Evolutionary conservation across 2,329 filamentous ascomycete genomes (phyloP).

Genomic region (Helminthosporium solani): DNA sequence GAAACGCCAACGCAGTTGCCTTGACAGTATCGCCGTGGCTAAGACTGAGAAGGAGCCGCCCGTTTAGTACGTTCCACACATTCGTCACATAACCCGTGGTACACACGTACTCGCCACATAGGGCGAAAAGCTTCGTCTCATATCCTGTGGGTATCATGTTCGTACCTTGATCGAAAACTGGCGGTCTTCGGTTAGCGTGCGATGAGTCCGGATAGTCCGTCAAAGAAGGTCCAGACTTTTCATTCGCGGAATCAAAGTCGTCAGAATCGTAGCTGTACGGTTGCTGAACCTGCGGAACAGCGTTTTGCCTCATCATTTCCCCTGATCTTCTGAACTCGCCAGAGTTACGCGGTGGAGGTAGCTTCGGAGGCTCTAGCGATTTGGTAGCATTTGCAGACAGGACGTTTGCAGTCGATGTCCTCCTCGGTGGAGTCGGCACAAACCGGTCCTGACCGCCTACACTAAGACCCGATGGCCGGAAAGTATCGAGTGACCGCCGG

Average conservation of each 20-base stretch:
- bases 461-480: slow-evolving; percentile 22
- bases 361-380: slow-evolving; percentile 33
- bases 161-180: slow-evolving; percentile 69
- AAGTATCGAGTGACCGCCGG: slow-evolving; percentile 39
- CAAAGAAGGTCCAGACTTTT: slow-evolving; percentile 54
- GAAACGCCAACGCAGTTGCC: slow-evolving; percentile 79
- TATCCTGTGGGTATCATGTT: slow-evolving; percentile 80
- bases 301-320: slow-evolving; percentile 25
- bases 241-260: slow-evolving; percentile 47
- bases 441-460: slow-evolving; percentile 26
- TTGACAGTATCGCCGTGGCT: slow-evolving; percentile 83
- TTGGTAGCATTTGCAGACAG: slow-evolving; percentile 16
- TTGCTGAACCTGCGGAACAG: slow-evolving; percentile 13
- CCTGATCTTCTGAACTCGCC: slow-evolving; percentile 36
- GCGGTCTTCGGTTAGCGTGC: slow-evolving; percentile 79
- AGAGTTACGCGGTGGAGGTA: slow-evolving; percentile 38
- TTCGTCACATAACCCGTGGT: slow-evolving; percentile 84
- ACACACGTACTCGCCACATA: slow-evolving; percentile 84
- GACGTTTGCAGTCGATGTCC: slow-evolving; percentile 25
- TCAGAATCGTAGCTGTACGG: slow-evolving; percentile 51
- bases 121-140: slow-evolving; percentile 81
- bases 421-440: slow-evolving; percentile 34
- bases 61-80: slow-evolving; percentile 82
- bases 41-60: slow-evolving; percentile 77
- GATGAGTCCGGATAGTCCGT: slow-evolving; percentile 81